Evolutionary conservation across 345 rosid species (phyloP).

Genomic region (Eucalyptus dawsonii): DNA sequence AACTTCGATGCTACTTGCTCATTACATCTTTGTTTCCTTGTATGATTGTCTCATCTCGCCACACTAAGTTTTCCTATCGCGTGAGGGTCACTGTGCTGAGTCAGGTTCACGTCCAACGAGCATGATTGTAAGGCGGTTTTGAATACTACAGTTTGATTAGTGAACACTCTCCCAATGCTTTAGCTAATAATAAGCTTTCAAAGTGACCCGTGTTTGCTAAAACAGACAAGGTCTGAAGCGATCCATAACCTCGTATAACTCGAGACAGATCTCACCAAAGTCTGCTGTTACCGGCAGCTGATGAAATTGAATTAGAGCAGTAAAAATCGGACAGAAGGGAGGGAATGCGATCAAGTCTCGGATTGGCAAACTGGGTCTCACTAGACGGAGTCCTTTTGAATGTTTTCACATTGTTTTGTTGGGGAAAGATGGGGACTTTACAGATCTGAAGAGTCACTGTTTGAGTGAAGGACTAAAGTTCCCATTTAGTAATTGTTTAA

Average conservation of each 20-base stretch:
- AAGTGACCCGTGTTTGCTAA: neutral
- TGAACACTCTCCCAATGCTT: neutral
- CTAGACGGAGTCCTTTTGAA: neutral
- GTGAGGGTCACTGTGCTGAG: neutral
- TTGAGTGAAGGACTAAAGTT: neutral
- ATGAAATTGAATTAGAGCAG: neutral
- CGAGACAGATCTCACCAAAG: neutral
- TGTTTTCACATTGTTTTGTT: neutral
- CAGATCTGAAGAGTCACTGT: neutral
- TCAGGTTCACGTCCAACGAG: neutral
- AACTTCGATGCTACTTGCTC: neutral
- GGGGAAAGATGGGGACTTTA: neutral
- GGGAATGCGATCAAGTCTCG: neutral
- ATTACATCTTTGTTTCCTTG: neutral
- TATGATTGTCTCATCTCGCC: neutral
- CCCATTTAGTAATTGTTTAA: neutral
- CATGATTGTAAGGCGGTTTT: neutral
- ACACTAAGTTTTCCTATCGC: neutral
- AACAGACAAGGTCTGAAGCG: neutral
- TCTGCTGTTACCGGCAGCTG: neutral
- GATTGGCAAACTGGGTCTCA: neutral
- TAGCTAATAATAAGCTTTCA: neutral
- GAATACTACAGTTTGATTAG: neutral
- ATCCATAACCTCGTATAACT: neutral
- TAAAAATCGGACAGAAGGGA: neutral